Conservation (phyloP, 129 eudicot species). For the Lactuca saligna region DNA sequence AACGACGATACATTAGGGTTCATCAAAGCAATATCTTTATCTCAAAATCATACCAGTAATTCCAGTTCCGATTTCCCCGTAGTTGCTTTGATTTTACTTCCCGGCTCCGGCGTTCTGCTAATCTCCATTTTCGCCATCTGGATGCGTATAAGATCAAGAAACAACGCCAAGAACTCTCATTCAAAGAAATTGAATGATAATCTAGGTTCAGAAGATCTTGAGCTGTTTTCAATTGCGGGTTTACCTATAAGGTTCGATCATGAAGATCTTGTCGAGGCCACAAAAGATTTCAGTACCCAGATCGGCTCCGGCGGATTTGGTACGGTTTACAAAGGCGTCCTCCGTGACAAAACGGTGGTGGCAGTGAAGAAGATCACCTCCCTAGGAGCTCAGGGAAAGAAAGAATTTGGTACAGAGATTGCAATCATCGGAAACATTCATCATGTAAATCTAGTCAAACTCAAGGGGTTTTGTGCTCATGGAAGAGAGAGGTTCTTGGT, state of each 20-base stretch:
- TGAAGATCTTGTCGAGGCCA: constrained; percentile 60
- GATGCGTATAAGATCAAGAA: constrained; percentile 36
- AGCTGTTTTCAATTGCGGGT: constrained; percentile 70
- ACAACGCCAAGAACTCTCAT: background rate
- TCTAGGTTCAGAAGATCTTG: constrained; percentile 26
- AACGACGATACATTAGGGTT: constrained; percentile 45
- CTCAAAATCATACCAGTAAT: constrained; percentile 1
- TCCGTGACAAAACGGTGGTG: constrained; percentile 61
- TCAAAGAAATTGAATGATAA: constrained; percentile 29
- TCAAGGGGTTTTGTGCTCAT: constrained; percentile 77
- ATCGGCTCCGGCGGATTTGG: constrained; percentile 93
- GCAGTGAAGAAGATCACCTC: constrained; percentile 79
- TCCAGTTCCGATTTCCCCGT: constrained; percentile 37
- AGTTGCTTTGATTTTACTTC: constrained; percentile 54
- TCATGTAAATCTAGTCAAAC: constrained; percentile 77
- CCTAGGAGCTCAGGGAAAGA: constrained; percentile 64
- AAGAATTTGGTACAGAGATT: constrained; percentile 81
- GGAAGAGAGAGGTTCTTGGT: constrained; percentile 71
- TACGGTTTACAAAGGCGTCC: constrained; percentile 67
- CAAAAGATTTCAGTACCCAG: constrained; percentile 49
- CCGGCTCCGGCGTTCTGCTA: constrained; percentile 40
- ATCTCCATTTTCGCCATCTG: constrained; percentile 33
- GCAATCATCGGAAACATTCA: constrained; percentile 78
- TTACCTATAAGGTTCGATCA: constrained; percentile 62
- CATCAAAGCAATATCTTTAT: constrained; percentile 36